Conservation (phyloP, 2,329 filamentous ascomycete genomes). For the Berkeleyomyces basicola region DNA sequence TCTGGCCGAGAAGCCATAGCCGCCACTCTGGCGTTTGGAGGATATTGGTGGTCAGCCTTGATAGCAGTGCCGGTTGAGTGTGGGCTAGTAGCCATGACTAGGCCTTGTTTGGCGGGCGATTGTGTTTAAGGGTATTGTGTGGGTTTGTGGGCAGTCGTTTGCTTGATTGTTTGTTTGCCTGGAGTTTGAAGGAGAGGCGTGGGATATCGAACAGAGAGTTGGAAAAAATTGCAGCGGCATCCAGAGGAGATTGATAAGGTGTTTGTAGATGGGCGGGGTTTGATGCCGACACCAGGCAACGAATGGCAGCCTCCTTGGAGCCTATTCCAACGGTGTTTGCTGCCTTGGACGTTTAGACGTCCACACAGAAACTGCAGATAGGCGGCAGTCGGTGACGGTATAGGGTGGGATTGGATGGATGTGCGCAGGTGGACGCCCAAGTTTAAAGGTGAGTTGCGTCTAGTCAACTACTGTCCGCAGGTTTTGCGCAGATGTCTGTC, state of each 20-base stretch:
- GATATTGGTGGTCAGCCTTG: constrained; percentile 24
- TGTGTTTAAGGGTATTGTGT: background rate
- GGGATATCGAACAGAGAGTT: background rate
- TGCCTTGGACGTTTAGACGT: too few relatives aligned
- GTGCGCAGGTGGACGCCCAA: background rate
- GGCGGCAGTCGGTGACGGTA: background rate
- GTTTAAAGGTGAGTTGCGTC: background rate
- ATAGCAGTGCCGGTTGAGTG: constrained; percentile 16
- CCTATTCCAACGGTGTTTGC: background rate
- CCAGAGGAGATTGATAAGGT: background rate
- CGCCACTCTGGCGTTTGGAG: constrained; percentile 28
- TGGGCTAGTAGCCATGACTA: constrained; percentile 10
- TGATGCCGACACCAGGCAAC: background rate
- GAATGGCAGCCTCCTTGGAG: background rate
- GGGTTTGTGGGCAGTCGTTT: background rate
- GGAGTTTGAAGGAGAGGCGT: background rate
- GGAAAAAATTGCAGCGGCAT: too few relatives aligned
- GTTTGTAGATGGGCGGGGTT: too few relatives aligned
- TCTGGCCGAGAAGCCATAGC: constrained; percentile 26
- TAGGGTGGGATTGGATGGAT: background rate
- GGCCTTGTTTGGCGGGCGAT: background rate
- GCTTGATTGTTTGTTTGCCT: background rate
- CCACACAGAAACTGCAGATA: too few relatives aligned
- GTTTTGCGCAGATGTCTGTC: background rate
- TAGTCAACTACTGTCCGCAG: background rate